Evolutionary conservation across 805 yeast species (phyloP), one percentile per base, ranked within the genome.

Genomic region (Candida nemodendra): DNA sequence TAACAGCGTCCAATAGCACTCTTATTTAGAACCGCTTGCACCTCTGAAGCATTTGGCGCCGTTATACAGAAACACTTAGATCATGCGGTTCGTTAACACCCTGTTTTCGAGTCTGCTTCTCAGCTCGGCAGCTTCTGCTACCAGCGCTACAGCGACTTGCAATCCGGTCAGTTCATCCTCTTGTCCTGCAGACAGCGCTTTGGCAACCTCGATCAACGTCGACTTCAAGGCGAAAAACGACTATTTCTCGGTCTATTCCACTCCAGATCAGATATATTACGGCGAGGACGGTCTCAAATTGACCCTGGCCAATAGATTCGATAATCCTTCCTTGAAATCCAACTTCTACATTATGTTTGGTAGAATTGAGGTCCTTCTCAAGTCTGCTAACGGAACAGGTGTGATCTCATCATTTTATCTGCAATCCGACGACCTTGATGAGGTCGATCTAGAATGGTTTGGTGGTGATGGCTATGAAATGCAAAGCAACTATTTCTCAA

Each of bases 281-380:
- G 48, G 66, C 7, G 67, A 64, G 6, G 73, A 74, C 18, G 97
- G 97, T n/a, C 62, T 81, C 9, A 54, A 64, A 27, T 60, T 90
- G 50, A 73, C 82, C 1, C 59, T 90, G 27, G 67, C 73, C 2
- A 67, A 80, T 47, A 68, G 81, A 49, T 80, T 69, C 42, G 93
- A 87, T 57, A 84, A 85, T 56, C 96, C 96, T 3, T 74, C 89
- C 5, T 63, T 88, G 38, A 72, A 71, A 48, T 86, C 95, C 4
- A 74, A 81, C 45, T 87, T 84, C 59, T 87, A 87, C 65, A 76
- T 90, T 51, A 85, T 89, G 93, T 90, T 81, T 61, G 97, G 97
- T 41, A 79, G 79, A 47, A 76, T 88, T 21, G 95, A 85, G 59
- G 88, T 79, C 5, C 69, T 68, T 1, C 59, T 84, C 43, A 72